Conservation (phyloP, 192 early-diverging fungal genomes). For the Dissophora ornata region DNA sequence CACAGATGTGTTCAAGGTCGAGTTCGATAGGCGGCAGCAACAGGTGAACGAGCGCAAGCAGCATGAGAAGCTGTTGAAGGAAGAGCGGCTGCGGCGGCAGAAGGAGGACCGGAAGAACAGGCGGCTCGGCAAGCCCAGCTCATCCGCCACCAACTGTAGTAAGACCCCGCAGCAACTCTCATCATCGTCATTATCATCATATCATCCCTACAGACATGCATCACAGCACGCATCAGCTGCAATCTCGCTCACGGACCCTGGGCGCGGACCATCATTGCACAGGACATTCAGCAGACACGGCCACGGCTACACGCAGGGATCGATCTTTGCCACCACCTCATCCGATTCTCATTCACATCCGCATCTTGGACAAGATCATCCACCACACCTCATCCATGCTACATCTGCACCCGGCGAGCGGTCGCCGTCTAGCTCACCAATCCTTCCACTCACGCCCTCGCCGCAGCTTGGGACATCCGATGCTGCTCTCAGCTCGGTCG, state of each 20-base stretch:
- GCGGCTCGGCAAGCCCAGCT: slow-evolving; percentile 8
- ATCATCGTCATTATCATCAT: background rate
- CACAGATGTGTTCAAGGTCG: slow-evolving; percentile 38
- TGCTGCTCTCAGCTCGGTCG: background rate
- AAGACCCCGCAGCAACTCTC: background rate
- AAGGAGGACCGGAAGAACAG: slow-evolving; percentile 13
- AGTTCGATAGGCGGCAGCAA: slow-evolving; percentile 29
- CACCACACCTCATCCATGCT: slow-evolving; percentile 5
- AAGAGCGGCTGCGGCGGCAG: slow-evolving; percentile 15
- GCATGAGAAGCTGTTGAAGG: slow-evolving; percentile 10
- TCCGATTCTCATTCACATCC: slow-evolving; percentile 10
- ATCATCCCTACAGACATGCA: background rate
- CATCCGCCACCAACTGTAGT: background rate
- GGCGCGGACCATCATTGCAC: slow-evolving; percentile 5
- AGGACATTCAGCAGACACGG: background rate
- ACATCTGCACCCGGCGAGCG: background rate
- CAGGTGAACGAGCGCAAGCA: slow-evolving; percentile 15
- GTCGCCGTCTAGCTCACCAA: slow-evolving; percentile 15
- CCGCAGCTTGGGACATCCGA: slow-evolving; percentile 18
- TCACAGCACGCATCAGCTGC: background rate
- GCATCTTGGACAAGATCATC: background rate
- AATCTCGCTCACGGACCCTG: slow-evolving; percentile 2
- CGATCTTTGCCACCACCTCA: background rate
- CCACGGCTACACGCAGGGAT: background rate
- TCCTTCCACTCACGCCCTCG: slow-evolving; percentile 28